Conservation (phyloP, 306 rosid genomes). For the Lagenaria siceraria region DNA sequence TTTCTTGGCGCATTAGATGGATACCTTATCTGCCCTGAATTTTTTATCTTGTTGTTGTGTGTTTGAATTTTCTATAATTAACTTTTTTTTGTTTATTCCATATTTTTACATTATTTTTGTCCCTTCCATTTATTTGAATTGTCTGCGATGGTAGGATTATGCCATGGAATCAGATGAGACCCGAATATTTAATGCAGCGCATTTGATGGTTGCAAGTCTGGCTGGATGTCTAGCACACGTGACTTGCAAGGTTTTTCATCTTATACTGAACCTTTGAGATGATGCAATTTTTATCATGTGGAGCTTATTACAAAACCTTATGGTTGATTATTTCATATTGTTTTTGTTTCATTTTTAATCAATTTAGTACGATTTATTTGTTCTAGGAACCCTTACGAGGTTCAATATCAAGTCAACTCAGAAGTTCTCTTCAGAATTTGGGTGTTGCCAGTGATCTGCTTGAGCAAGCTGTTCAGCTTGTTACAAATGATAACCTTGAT, state of each 20-base stretch:
- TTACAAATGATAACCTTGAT: conserved; percentile 94
- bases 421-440: conserved; percentile 69
- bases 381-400: conserved; percentile 78
- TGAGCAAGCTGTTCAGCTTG: conserved; percentile 91
- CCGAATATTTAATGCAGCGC: conserved; percentile 87
- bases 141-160: conserved; percentile 55
- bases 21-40: background rate
- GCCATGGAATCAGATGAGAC: conserved; percentile 97
- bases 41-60: background rate
- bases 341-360: conserved; percentile 5
- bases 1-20: background rate
- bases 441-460: conserved; percentile 50
- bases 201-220: conserved; percentile 96
- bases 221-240: conserved; percentile 98
- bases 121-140: background rate
- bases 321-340: conserved; percentile 1
- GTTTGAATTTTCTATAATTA: background rate
- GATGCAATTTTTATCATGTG: background rate
- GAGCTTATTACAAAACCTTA: background rate
- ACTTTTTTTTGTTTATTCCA: background rate
- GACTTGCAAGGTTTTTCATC: conserved; percentile 72
- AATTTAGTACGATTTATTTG: background rate
- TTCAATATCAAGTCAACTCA: conserved; percentile 70
- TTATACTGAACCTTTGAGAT: background rate
- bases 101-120: background rate